phyloP scores from a whole-genome alignment of 2,329 filamentous ascomycete genomes.

The Fusarium heterosporum region DNA sequence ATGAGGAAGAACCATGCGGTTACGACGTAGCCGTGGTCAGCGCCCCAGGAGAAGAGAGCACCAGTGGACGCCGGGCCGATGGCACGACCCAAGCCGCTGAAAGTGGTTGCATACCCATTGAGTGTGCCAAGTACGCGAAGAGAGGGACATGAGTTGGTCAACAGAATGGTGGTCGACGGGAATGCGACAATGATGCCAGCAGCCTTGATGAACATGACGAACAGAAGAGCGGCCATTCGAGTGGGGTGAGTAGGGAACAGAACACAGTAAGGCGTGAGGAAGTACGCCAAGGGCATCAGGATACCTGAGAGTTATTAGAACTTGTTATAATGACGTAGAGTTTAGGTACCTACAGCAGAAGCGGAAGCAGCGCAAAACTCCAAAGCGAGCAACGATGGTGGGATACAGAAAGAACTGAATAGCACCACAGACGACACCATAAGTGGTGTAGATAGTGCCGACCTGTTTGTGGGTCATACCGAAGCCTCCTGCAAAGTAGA shows the following conservation, averaged over 20 bases:
- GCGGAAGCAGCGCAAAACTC: constrained; percentile 79
- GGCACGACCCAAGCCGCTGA: constrained; percentile 83
- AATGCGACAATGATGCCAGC: constrained; percentile 85
- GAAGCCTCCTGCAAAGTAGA: constrained; percentile 87
- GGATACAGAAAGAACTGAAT: constrained; percentile 91
- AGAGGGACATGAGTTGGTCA: constrained; percentile 86
- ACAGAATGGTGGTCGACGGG: constrained; percentile 87
- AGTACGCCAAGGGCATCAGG: constrained; percentile 79
- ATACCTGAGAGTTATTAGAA: constrained; percentile 58
- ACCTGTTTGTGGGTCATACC: constrained; percentile 79
- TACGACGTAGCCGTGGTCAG: constrained; percentile 79
- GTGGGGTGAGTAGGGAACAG: constrained; percentile 62
- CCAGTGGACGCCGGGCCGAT: constrained; percentile 81
- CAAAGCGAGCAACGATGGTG: constrained; percentile 75
- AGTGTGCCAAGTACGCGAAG: constrained; percentile 83
- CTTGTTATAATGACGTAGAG: rapidly evolving
- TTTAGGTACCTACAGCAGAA: constrained; percentile 60
- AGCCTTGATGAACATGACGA: constrained; percentile 79
- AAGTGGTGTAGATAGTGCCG: constrained; percentile 85
- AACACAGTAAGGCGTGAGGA: constrained; percentile 83
- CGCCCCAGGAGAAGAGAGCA: constrained; percentile 78
- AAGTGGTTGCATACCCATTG: constrained; percentile 89
- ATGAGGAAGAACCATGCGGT: constrained; percentile 86
- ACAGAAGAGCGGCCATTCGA: constrained; percentile 73
- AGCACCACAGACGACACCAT: constrained; percentile 81